These are phyloP conservation scores for Herpetomonas tarakana DNA, from an alignment of 208 protist species.

Conservation along the genomic window DNA sequence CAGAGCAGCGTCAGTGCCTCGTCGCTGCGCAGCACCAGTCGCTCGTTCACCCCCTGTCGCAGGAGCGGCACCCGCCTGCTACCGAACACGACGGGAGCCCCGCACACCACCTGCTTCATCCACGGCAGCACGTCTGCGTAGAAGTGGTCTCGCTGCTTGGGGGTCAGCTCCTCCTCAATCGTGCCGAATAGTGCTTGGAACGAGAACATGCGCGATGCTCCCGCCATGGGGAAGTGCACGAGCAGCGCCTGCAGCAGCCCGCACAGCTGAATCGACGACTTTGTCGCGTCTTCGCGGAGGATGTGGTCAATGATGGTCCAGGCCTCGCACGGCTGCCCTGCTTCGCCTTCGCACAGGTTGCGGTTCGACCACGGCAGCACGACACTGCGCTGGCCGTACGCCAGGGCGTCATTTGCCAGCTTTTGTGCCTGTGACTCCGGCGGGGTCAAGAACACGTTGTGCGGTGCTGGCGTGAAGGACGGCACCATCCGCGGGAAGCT, in stretches of 20 bases:
- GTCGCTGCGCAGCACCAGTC: slow-evolving; percentile 23
- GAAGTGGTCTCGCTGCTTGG: slow-evolving; percentile 27
- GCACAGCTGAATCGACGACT: slow-evolving; percentile 15
- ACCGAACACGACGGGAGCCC: slow-evolving; percentile 22
- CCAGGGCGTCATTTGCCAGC: not conserved
- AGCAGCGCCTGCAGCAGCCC: slow-evolving; percentile 34
- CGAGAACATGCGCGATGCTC: slow-evolving; percentile 4
- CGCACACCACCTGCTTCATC: slow-evolving; percentile 39
- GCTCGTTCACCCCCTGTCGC: slow-evolving; percentile 17
- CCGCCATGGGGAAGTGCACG: slow-evolving; percentile 7
- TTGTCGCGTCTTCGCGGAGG: slow-evolving; percentile 12
- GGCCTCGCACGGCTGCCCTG: slow-evolving; percentile 5
- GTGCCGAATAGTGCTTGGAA: slow-evolving; percentile 25
- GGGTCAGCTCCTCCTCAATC: slow-evolving; percentile 21
- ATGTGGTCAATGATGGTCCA: slow-evolving; percentile 30
- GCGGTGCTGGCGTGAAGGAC: not conserved
- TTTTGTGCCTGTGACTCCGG: not conserved
- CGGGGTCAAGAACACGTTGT: not conserved
- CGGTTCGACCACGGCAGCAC: slow-evolving; percentile 38
- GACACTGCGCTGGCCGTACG: slow-evolving; percentile 17
- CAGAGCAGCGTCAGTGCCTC: slow-evolving; percentile 39
- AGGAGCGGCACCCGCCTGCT: slow-evolving; percentile 20
- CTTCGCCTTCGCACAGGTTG: slow-evolving; percentile 8
- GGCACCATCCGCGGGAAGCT: too few relatives aligned
- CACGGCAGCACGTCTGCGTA: slow-evolving; percentile 53